A percentile compares a stretch with the other conserved stretches of the same genome.
These are phyloP conservation scores for Coccinonectria pachysandricola DNA, from an alignment of 2,329 filamentous ascomycete species.

Conservation along the genomic window DNA sequence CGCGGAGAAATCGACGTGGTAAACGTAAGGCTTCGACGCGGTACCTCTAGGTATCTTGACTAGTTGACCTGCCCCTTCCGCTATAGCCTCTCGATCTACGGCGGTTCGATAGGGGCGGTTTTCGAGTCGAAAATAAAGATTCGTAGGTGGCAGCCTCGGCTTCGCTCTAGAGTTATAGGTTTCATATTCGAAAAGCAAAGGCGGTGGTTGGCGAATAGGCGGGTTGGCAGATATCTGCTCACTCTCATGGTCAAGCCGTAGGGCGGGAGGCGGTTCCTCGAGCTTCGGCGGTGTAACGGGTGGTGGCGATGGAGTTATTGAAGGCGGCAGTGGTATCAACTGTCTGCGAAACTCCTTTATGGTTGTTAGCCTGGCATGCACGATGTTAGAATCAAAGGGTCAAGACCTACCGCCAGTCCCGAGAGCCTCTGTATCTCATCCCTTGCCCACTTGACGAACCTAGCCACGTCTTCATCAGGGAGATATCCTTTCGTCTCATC, in stretches of 20 bases:
- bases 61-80: conserved; percentile 10
- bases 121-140: conserved; percentile 8
- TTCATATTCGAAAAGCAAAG: no score
- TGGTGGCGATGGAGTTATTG: no score
- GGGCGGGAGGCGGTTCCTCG: no score
- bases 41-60: conserved; percentile 3
- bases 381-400: no score
- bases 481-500: conserved; percentile 14
- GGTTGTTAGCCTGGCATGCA: no score
- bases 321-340: no score
- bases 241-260: no score
- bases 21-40: conserved; percentile 9
- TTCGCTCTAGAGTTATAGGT: conserved; percentile 7
- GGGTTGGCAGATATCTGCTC: no score
- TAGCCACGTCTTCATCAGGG: conserved; percentile 7
- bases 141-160: conserved; percentile 6
- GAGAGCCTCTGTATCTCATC: conserved; percentile 14
- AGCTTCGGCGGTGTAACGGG: no score
- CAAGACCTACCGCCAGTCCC: conserved; percentile 13
- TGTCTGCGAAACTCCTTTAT: no score
- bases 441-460: conserved; percentile 8
- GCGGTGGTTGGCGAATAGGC: no score
- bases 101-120: conserved; percentile 18
- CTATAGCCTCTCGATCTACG: conserved; percentile 18
- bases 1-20: conserved; percentile 37